Percentiles rank a stretch among this genome's conserved stretches.
phyloP scores from a whole-genome alignment of 2,329 filamentous ascomycete species.

The Leptographium lundbergii region DNA sequence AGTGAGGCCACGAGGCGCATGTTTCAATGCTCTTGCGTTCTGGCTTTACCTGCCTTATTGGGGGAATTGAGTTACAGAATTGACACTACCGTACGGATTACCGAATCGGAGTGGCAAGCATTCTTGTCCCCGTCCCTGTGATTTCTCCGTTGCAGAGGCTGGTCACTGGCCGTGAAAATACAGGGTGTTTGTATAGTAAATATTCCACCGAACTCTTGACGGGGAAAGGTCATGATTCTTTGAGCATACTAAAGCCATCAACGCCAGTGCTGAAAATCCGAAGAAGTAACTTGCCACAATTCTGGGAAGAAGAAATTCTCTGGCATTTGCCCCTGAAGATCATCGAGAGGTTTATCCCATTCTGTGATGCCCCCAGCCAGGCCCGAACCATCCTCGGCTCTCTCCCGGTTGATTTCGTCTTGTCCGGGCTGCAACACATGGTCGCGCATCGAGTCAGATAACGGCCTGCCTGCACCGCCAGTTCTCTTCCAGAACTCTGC shows the following conservation, averaged over 20 bases:
- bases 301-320: constrained; percentile 4
- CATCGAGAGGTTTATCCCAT: background rate
- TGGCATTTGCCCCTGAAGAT: constrained; percentile 1
- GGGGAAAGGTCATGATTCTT: background rate
- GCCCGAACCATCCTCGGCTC: background rate
- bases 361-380: background rate
- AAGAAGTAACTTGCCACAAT: constrained; percentile 1
- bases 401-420: background rate
- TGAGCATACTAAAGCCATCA: background rate
- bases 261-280: background rate
- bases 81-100: background rate
- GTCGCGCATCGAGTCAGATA: background rate
- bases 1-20: background rate
- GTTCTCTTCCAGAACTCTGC: background rate
- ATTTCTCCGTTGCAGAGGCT: too few relatives aligned
- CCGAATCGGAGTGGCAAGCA: background rate
- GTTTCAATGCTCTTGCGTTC: background rate
- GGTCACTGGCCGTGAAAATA: too few relatives aligned
- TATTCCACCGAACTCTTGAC: too few relatives aligned
- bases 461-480: background rate
- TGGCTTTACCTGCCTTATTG: background rate
- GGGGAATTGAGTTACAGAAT: background rate
- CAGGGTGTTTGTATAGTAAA: too few relatives aligned
- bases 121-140: background rate
- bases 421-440: background rate